Evolutionary conservation across 352 stramenopile genomes (phyloP), one percentile per base, ranked within the genome.

Genomic region (Phytophthora ramorum): DNA sequence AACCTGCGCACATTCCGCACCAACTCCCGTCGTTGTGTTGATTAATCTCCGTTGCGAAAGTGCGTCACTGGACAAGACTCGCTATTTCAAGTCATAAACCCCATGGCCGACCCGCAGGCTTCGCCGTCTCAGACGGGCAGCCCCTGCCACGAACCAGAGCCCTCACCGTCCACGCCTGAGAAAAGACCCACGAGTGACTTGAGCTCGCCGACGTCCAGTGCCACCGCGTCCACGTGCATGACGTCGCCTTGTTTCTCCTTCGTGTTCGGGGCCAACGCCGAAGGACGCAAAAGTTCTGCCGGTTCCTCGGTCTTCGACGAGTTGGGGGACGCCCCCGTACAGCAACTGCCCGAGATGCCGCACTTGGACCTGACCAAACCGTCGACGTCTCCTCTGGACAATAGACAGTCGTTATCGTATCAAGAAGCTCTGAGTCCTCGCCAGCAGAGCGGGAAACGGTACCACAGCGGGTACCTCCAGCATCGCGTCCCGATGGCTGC

Each of bases 341-440:
- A 75, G 28, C 67, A 76, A 48, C 40, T 79, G 24, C 62, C 71
- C 8, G 19, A 47, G 7, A 32, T 32, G 26, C 26, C 7, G 2
- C 26, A 32, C 26, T 19, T 71, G 5, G 52, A 70, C 14, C 28
- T 62, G 16, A 48, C 52, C 16, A 55, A 59, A 24, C 19, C 22
- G 22, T 3, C 22, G 22, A 24, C 22, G 3, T 24, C 22, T 24
- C 22, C 26, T 28, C 19, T 41, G 20, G 32, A 38, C n/a, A 34
- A 34, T 38, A 38, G 7, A 3, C 51, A 58, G 13, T 22, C 51
- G 20, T 24, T 75, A 40, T 43, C 77, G 17, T 90, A 83, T 44
- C 73, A 83, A 53, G 74, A 76, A 22, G 44, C 76, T 20, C 73
- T 88, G 67, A 92, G 79, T 78, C 76, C 81, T 19, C 73, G 81